Evolutionary conservation across 345 rosid species (phyloP), one percentile per base, ranked within the genome.

Genomic region (Balakata baccata): DNA sequence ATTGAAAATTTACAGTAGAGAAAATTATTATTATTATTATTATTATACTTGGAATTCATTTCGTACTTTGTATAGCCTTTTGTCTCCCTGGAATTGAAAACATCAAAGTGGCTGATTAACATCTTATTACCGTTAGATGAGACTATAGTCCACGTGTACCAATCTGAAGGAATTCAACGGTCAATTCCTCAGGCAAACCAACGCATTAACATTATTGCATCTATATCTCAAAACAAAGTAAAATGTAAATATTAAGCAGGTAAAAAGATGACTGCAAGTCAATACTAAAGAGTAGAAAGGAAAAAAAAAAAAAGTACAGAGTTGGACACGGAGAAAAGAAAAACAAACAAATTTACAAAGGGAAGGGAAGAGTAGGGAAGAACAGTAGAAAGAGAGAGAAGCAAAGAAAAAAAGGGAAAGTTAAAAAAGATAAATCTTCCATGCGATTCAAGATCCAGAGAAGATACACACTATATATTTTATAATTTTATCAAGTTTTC

Each of bases 401-500:
- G n/a, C n/a, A n/a, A n/a, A n/a, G 70, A 25, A 37, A 6, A 5
- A 14, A 9, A 9, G 6, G 7, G 7, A 9, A 5, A 10, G 52
- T 20, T 7, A 3, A 8, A 8, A 46, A 22, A 51, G 45, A 16
- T 18, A 29, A 51, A 67, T 49, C 64, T 64, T 23, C 49, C 4
- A 23, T 39, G 18, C 53, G 29, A 64, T 52, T 73, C 70, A 73
- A 73, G 76, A 73, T 73, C 76, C 50, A 53, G 16, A 54, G n/a
- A 39, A 72, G 67, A 71, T 60, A 11, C 47, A 1, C 10, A 34
- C 7, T 20, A 1, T 38, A 59, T 23, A 51, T 12, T 46, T 3
- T 67, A 29, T 50, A 50, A 3, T 67, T 17, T 43, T 16, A 0
- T 29, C 6, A 49, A 49, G 20, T 50, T 67, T 10, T 51, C 13